Evolutionary conservation across 805 yeast genomes (phyloP).

Genomic region (Candida pseudofarinosa): DNA sequence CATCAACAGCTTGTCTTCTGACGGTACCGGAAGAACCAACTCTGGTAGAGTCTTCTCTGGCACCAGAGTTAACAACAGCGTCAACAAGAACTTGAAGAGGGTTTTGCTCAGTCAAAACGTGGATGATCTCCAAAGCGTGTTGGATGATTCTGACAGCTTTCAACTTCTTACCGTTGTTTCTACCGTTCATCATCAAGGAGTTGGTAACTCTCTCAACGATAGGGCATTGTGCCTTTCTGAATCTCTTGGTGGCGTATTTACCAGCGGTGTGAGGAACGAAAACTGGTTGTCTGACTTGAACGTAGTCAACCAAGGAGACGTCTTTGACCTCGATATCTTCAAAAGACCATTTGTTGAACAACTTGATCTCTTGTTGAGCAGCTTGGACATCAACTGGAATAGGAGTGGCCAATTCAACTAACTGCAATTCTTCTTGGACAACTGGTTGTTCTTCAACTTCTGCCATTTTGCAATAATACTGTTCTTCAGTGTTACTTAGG

Average conservation of each 20-base stretch:
- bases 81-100: constrained; percentile 99
- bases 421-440: constrained; percentile 79
- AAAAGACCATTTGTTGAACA: constrained; percentile 99
- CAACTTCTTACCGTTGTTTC: constrained; percentile 99
- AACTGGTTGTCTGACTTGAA: constrained; percentile 96
- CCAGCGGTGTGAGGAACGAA: constrained; percentile 99
- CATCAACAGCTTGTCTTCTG: constrained; percentile 99
- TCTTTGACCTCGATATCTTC: constrained; percentile 97
- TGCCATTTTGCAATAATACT: constrained; percentile 56
- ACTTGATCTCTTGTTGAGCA: constrained; percentile 93
- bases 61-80: constrained; percentile 99
- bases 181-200: constrained; percentile 99
- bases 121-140: constrained; percentile 97
- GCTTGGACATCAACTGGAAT: constrained; percentile 96
- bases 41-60: constrained; percentile 99
- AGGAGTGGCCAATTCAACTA: constrained; percentile 86
- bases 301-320: constrained; percentile 96
- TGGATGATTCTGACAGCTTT: constrained; percentile 99
- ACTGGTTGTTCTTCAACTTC: constrained; percentile 80
- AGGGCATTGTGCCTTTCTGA: constrained; percentile 99
- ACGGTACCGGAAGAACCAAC: constrained; percentile 99
- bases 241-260: constrained; percentile 98
- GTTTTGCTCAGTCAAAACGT: constrained; percentile 97
- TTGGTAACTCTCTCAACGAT: constrained; percentile 98
- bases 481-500: constrained; percentile 3